Conservation (phyloP, 2,329 filamentous ascomycete genomes). For the Aspergillus floridensis region DNA sequence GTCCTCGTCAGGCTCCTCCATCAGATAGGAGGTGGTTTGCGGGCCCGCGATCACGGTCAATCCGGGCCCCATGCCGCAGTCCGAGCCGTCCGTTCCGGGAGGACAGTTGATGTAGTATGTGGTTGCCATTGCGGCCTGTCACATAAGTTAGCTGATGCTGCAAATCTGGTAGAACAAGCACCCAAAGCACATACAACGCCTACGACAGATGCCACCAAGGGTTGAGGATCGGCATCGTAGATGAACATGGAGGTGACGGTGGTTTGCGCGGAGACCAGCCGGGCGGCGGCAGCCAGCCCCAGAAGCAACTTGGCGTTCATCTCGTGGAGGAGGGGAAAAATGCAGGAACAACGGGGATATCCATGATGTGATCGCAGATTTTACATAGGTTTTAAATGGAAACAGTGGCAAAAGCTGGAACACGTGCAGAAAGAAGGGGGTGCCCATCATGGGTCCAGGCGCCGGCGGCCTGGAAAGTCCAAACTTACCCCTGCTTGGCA, state of each 20-base stretch:
- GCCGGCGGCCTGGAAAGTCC: too few relatives aligned
- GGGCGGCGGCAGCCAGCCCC: slow-evolving; percentile 15
- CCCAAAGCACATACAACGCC: slow-evolving; percentile 18
- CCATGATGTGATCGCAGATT: neutral
- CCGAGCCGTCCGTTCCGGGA: slow-evolving; percentile 18
- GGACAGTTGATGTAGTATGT: slow-evolving; percentile 28
- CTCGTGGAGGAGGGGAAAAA: neutral
- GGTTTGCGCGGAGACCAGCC: slow-evolving; percentile 18
- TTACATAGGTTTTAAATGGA: neutral
- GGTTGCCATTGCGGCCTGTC: slow-evolving; percentile 24
- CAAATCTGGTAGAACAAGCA: too few relatives aligned
- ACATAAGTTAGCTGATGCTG: neutral
- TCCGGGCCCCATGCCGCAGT: slow-evolving; percentile 30
- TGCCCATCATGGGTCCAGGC: too few relatives aligned
- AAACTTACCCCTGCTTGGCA: neutral
- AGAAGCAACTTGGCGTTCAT: slow-evolving; percentile 19
- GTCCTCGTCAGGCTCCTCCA: slow-evolving; percentile 2
- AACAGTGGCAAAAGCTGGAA: neutral
- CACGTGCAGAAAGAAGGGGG: too few relatives aligned
- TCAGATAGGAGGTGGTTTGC: slow-evolving; percentile 11
- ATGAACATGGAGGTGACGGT: slow-evolving; percentile 28
- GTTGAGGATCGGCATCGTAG: slow-evolving; percentile 21
- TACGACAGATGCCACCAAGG: slow-evolving; percentile 26
- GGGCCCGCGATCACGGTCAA: slow-evolving; percentile 22
- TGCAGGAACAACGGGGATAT: neutral